These are phyloP conservation scores for Clitopilus hobsonii DNA, from an alignment of 768 basidiomycete species.

Conservation along the genomic window DNA sequence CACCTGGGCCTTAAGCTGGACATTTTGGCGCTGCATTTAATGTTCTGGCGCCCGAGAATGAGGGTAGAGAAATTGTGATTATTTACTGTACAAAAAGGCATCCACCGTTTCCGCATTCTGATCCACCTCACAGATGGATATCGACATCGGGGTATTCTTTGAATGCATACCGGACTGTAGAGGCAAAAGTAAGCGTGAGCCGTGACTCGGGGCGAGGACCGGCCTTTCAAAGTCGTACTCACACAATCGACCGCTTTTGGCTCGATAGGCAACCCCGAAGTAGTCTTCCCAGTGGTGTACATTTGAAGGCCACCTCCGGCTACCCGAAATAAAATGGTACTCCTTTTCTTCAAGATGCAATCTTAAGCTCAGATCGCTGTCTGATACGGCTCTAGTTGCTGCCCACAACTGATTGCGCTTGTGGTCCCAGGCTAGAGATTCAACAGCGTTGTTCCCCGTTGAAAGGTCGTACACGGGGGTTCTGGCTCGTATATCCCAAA, in stretches of 20 bases:
- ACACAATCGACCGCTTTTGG: background rate
- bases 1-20: too few relatives aligned
- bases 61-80: too few relatives aligned
- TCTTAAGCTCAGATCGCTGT: background rate
- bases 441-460: slow-evolving; percentile 38
- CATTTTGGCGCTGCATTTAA: too few relatives aligned
- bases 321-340: background rate
- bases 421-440: slow-evolving; percentile 28
- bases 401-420: slow-evolving; percentile 26
- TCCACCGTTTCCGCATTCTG: too few relatives aligned
- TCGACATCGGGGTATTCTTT: background rate
- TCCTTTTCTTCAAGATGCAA: background rate
- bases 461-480: slow-evolving; percentile 34
- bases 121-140: too few relatives aligned
- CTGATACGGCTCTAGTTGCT: too few relatives aligned
- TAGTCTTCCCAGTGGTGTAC: background rate
- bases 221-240: background rate
- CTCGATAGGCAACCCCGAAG: background rate
- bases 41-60: too few relatives aligned
- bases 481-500: slow-evolving; percentile 37
- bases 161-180: background rate
- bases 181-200: background rate
- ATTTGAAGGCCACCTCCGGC: background rate
- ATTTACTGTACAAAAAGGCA: too few relatives aligned
- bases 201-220: background rate